Evolutionary conservation across 768 basidiomycete genomes (phyloP).

Genomic region (Suillus bovinus): DNA sequence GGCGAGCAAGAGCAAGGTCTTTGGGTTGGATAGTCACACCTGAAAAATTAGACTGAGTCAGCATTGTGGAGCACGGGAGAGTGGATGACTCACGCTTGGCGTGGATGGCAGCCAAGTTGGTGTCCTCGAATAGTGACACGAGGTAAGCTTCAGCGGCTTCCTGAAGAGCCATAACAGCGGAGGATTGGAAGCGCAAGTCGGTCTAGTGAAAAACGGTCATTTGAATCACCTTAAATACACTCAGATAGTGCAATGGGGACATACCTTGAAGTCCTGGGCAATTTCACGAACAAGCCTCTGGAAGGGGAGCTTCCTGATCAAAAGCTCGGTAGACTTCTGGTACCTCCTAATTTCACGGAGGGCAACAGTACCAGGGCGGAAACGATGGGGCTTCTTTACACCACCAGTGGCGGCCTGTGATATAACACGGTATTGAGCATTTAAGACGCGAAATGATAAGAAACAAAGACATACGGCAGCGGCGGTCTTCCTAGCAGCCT

Average conservation of each 20-base stretch:
- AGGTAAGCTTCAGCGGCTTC: conserved; percentile 92
- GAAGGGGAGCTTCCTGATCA: conserved; percentile 93
- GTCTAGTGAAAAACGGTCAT: conserved; percentile 46
- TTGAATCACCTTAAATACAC: neutral
- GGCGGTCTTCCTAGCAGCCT: conserved; percentile 90
- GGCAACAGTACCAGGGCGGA: conserved; percentile 87
- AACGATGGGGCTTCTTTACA: conserved; percentile 96
- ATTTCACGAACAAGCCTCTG: conserved; percentile 94
- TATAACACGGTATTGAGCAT: conserved; percentile 9
- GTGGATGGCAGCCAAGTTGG: conserved; percentile 85
- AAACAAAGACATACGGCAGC: conserved; percentile 49
- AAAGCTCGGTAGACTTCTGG: conserved; percentile 90
- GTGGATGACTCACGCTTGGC: conserved; percentile 74
- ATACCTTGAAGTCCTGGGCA: conserved; percentile 94
- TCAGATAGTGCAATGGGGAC: conserved; percentile 14
- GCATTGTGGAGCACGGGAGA: conserved; percentile 11
- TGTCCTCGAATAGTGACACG: conserved; percentile 85
- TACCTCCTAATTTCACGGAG: conserved; percentile 92
- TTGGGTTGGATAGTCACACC: conserved; percentile 76
- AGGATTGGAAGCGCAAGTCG: conserved; percentile 94
- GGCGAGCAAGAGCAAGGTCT: conserved; percentile 33
- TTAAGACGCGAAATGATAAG: neutral
- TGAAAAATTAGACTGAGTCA: conserved; percentile 20
- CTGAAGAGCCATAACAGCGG: conserved; percentile 91
- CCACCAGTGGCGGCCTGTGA: conserved; percentile 80